Percentiles rank a stretch among this genome's conserved stretches.
These are phyloP conservation scores for Aspergillus fumigatus DNA, from an alignment of 2,329 filamentous ascomycete species.

Conservation along the genomic window DNA sequence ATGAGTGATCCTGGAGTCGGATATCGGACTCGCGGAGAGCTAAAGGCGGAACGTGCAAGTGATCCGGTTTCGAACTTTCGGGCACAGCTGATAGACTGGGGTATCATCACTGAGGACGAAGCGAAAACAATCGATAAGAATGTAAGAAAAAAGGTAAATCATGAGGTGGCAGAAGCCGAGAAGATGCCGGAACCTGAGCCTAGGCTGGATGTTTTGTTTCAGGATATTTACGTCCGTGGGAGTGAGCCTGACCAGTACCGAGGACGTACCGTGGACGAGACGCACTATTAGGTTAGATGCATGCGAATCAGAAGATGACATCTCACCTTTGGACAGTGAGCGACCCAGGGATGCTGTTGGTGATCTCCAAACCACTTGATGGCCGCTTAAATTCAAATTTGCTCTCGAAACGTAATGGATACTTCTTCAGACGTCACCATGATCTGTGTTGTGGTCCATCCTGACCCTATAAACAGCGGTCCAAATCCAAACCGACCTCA, in stretches of 20 bases:
- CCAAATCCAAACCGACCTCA: background rate
- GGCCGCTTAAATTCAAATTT: background rate
- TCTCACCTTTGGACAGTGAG: background rate
- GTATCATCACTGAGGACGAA: conserved; percentile 80
- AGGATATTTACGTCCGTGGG: conserved; percentile 87
- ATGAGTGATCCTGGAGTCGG: conserved; percentile 98
- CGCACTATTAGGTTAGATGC: conserved; percentile 59
- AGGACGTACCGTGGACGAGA: conserved; percentile 81
- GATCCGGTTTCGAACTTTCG: conserved; percentile 94
- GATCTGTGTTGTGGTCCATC: background rate
- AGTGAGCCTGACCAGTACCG: conserved; percentile 80
- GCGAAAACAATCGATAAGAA: conserved; percentile 92
- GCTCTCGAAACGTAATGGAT: background rate
- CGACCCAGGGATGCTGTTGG: background rate
- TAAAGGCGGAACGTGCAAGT: conserved; percentile 90
- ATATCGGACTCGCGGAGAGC: conserved; percentile 95
- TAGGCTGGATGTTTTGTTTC: conserved; percentile 75
- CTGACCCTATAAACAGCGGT: background rate
- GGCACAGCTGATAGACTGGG: conserved; percentile 92
- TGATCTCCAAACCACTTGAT: background rate
- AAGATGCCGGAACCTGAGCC: conserved; percentile 74
- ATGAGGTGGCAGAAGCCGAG: conserved; percentile 83
- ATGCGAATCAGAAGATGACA: background rate
- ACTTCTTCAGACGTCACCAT: background rate
- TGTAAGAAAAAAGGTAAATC: conserved; percentile 74